Base-by-base conservation (phyloP, 2,329 filamentous ascomycete genomes). In the Cladosporium sp. region DNA sequence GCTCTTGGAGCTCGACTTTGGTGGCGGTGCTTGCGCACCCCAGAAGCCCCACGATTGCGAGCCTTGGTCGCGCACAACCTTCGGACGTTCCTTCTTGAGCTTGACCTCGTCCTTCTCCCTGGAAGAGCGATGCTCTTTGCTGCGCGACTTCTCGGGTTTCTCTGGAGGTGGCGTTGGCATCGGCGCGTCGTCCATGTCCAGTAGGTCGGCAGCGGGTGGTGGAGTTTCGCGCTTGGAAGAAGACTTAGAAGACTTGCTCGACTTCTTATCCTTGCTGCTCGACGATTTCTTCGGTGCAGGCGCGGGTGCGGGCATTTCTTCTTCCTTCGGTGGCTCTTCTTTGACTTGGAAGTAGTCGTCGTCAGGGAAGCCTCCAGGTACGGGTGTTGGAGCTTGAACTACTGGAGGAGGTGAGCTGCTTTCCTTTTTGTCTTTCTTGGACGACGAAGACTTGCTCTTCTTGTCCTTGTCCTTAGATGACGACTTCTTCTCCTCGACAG, bases 21-120 rank as follows among this genome's bases (percentile, higher is more conserved):
- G 71, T 10, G 69, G 70, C 26, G 74, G 72, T 29, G 75, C 76
- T 57, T 84, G 81, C 18, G 87, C 84, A 21, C 85, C 86, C 90
- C 90, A 94, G 76, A 88, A 87, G 40, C 88, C 89, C 92, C 92
- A 95, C 14, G 86, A 77, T 26, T 76, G 82, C n/a, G 78, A 79
- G 40, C 83, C 84, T 66, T 86, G 84, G 44, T 90, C 89, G 66
- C 91, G 90, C 71, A 88, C 91, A 69, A 93, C 86, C 73, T 89
- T 92, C 31, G 90, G 81, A 16, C 92, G 89, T 69, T 96, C 91
- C 75, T 90, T 96, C 78, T 88, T 91, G 5, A 82, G 76, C 18
- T 18, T 37, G 67, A 83, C 79, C 60, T 88, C 86, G 18, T 86
- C 74, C 56, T 77, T 76, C 33, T 70, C 72, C 58, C 74, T 60